Evolutionary conservation across 805 yeast species (phyloP).

Genomic region (Ascoidea tarda): DNA sequence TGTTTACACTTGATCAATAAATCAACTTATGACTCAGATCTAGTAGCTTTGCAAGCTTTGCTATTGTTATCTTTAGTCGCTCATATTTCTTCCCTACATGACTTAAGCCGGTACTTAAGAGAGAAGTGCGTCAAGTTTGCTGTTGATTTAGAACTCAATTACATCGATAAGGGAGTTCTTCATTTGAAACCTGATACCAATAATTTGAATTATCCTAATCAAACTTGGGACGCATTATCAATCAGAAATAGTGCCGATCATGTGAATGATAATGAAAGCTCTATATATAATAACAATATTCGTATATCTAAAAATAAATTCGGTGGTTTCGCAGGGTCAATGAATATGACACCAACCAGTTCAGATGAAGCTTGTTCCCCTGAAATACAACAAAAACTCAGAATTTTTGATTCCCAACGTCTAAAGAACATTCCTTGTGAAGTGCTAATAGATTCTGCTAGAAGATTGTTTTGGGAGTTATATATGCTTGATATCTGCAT

Average conservation of each 20-base stretch:
- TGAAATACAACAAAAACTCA: conserved; percentile 11
- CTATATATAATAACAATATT: not conserved
- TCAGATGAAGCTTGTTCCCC: not conserved
- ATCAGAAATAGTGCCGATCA: no score
- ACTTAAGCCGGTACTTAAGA: conserved; percentile 27
- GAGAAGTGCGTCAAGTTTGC: conserved; percentile 26
- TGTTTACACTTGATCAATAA: conserved; percentile 16
- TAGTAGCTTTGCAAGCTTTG: conserved; percentile 28
- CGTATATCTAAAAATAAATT: no score
- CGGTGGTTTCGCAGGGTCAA: not conserved
- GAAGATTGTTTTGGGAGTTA: conserved; percentile 38
- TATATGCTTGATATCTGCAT: conserved; percentile 36
- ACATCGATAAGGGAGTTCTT: conserved; percentile 19
- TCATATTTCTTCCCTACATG: conserved; percentile 39
- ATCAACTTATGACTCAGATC: conserved; percentile 22
- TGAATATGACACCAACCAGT: conserved; percentile 1
- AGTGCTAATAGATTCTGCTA: conserved; percentile 17
- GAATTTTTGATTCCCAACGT: conserved; percentile 14
- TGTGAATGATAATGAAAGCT: conserved; percentile 1
- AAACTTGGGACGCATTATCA: no score
- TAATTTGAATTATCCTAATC: no score
- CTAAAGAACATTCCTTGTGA: not conserved
- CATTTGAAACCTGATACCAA: no score
- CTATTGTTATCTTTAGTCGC: conserved; percentile 27
- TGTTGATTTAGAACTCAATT: conserved; percentile 22